Evolutionary conservation across 169 alveolate species (phyloP).

Genomic region (Blepharisma undulans): DNA sequence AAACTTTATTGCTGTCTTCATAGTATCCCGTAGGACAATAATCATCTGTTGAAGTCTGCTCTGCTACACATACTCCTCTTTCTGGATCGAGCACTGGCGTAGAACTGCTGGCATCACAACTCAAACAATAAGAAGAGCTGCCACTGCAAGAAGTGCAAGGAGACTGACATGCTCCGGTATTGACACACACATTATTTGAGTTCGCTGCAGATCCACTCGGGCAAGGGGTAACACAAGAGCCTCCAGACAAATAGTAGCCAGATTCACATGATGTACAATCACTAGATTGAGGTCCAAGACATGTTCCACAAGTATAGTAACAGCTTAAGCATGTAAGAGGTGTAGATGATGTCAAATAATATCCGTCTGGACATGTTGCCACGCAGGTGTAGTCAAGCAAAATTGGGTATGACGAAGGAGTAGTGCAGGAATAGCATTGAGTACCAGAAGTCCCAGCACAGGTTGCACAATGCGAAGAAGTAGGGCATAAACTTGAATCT

Average conservation of each 20-base stretch:
- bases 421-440: neutral
- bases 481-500: neutral
- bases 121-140: neutral
- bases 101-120: neutral
- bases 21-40: slow-evolving; percentile 17
- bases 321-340: slow-evolving; percentile 7
- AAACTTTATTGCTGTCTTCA: neutral
- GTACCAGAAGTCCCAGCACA: slow-evolving; percentile 17
- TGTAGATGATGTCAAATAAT: neutral
- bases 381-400: neutral
- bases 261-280: slow-evolving; percentile 22
- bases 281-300: neutral
- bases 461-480: too few species aligned
- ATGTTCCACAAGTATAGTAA: neutral
- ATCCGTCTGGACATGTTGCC: slow-evolving; percentile 9
- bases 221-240: slow-evolving; percentile 8
- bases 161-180: neutral
- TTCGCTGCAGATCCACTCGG: neutral
- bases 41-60: neutral
- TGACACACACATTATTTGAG: neutral
- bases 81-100: neutral
- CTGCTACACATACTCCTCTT: neutral
- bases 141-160: slow-evolving; percentile 16
- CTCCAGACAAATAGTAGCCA: neutral
- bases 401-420: neutral